Conservation (phyloP, 2,329 filamentous ascomycete genomes). For the Penicillium nordicum region DNA sequence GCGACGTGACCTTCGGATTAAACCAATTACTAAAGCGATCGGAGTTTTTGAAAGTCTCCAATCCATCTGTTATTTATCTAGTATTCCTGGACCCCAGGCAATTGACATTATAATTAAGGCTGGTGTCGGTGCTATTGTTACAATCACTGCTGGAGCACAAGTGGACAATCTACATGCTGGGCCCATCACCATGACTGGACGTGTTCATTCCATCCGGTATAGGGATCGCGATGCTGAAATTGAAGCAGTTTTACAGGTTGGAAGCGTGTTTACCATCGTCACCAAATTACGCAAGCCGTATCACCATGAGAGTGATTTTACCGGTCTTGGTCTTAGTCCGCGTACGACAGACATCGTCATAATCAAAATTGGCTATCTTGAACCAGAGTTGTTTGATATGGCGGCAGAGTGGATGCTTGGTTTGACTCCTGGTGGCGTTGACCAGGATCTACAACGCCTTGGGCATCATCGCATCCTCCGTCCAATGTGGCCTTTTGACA, state of each 20-base stretch:
- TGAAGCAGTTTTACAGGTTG: constrained; percentile 52
- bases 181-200: constrained; percentile 51
- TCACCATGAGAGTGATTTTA: constrained; percentile 53
- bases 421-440: constrained; percentile 53
- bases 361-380: constrained; percentile 56
- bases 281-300: constrained; percentile 54
- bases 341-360: constrained; percentile 51
- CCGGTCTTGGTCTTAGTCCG: constrained; percentile 46
- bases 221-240: constrained; percentile 49
- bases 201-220: constrained; percentile 50
- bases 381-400: constrained; percentile 55
- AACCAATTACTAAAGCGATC: constrained; percentile 45
- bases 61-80: constrained; percentile 51
- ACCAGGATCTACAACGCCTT: constrained; percentile 50
- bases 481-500: constrained; percentile 51
- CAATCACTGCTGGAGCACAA: constrained; percentile 51
- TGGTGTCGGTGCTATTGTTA: constrained; percentile 48
- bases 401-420: constrained; percentile 54
- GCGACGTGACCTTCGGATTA: constrained; percentile 54
- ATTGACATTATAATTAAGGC: constrained; percentile 43
- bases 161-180: constrained; percentile 50
- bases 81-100: constrained; percentile 49
- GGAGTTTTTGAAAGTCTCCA: constrained; percentile 42
- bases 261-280: constrained; percentile 51
- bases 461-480: constrained; percentile 49